Conservation (phyloP, 495 filamentous ascomycete genomes). For the Aspergillus avenaceus region DNA sequence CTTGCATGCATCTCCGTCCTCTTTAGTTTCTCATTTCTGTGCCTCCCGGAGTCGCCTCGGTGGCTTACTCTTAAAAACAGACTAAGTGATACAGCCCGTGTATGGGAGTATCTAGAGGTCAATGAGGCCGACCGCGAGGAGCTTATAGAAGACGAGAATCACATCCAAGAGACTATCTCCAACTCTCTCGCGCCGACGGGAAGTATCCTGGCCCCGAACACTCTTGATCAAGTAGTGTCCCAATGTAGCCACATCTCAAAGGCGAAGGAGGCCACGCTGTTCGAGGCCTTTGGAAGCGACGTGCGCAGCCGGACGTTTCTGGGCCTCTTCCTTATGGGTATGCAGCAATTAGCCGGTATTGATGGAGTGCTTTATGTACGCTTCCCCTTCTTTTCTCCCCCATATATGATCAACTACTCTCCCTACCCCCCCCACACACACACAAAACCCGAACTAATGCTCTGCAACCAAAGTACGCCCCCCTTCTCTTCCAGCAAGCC, state of each 20-base stretch:
- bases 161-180: constrained; percentile 7
- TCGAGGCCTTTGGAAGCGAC: constrained; percentile 31
- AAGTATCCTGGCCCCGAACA: no score
- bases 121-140: constrained; percentile 45
- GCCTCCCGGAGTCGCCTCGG: constrained; percentile 40
- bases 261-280: no score
- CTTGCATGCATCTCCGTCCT: constrained; percentile 35
- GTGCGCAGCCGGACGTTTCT: constrained; percentile 30
- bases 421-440: no score
- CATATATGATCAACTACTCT: no score
- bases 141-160: constrained; percentile 24
- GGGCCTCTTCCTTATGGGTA: constrained; percentile 35
- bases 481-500: constrained; percentile 46
- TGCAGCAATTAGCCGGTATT: constrained; percentile 40
- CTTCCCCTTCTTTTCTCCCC: background rate
- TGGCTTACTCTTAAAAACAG: constrained; percentile 39
- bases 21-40: constrained; percentile 27
- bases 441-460: no score
- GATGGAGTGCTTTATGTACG: constrained; percentile 46
- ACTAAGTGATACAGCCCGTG: constrained; percentile 24
- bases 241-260: no score
- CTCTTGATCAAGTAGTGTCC: no score
- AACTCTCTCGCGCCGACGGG: no score
- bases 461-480: constrained; percentile 50
- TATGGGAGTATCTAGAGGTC: constrained; percentile 42